A percentile compares a stretch with the other conserved stretches of the same genome.
Conservation (phyloP, 108 stramenopile species). For the Epithemia pelagica region DNA sequence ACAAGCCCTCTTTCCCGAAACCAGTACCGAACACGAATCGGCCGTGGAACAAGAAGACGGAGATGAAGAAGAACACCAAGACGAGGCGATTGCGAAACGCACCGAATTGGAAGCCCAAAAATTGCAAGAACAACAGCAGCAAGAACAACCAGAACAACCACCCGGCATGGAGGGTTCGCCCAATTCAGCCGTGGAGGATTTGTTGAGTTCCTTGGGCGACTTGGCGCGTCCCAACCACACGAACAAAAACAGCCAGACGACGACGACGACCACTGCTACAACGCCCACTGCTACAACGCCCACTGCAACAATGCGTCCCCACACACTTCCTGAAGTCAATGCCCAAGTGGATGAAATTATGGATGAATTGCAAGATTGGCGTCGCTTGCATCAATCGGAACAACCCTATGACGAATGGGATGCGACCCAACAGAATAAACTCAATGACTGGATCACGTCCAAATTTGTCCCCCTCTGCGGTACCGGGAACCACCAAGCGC, state of each 20-base stretch:
- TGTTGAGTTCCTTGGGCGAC: slow-evolving; percentile 5
- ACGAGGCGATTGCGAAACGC: slow-evolving; percentile 5
- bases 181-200: slow-evolving; percentile 2
- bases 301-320: background rate
- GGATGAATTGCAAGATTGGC: slow-evolving; percentile 72
- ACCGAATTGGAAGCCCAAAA: background rate
- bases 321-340: background rate
- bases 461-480: slow-evolving; percentile 41
- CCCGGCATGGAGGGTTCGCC: too few species aligned
- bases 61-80: slow-evolving; percentile 21
- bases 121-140: background rate
- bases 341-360: slow-evolving; percentile 23
- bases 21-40: slow-evolving; percentile 31
- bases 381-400: slow-evolving; percentile 35
- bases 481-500: slow-evolving; percentile 12
- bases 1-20: slow-evolving; percentile 78
- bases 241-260: background rate
- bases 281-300: background rate
- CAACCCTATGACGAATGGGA: slow-evolving; percentile 59
- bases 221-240: background rate
- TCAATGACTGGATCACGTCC: slow-evolving; percentile 56
- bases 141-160: background rate
- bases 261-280: background rate
- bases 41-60: slow-evolving; percentile 24
- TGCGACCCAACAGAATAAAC: slow-evolving; percentile 33